Conservation (phyloP, 2,329 filamentous ascomycete genomes). For the Esteya vermicola region DNA sequence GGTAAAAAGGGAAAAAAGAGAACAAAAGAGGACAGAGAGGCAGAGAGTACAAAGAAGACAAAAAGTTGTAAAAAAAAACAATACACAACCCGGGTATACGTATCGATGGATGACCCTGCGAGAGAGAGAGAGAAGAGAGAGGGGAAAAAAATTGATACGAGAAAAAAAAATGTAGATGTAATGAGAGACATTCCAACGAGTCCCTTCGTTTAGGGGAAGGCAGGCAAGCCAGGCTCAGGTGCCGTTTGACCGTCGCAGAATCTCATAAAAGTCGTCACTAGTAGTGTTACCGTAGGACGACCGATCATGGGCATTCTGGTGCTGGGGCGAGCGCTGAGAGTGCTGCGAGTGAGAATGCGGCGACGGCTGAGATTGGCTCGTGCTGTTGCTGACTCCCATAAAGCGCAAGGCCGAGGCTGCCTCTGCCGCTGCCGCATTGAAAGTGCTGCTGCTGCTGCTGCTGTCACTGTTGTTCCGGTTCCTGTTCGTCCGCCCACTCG, state of each 20-base stretch:
- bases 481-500: no score
- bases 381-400: not conserved
- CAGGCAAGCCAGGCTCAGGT: no score
- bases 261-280: not conserved
- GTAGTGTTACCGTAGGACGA: conserved; percentile 8
- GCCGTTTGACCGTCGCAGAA: not conserved
- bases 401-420: not conserved
- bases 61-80: not conserved
- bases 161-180: no score
- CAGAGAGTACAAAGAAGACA: not conserved
- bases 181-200: no score
- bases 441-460: conserved; percentile 6
- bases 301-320: not conserved
- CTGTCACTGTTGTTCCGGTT: not conserved
- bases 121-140: not conserved
- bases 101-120: no score
- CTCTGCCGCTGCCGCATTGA: conserved; percentile 7
- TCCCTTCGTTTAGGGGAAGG: no score
- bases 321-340: no score
- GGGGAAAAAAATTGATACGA: no score
- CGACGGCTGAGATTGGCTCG: conserved; percentile 2
- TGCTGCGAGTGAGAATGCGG: no score
- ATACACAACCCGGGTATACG: no score
- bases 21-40: no score
- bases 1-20: no score